Percentiles rank a stretch among this genome's conserved stretches.
phyloP scores from a whole-genome alignment of 371 early-diverging fungal species.

The Mortierella sp. region DNA sequence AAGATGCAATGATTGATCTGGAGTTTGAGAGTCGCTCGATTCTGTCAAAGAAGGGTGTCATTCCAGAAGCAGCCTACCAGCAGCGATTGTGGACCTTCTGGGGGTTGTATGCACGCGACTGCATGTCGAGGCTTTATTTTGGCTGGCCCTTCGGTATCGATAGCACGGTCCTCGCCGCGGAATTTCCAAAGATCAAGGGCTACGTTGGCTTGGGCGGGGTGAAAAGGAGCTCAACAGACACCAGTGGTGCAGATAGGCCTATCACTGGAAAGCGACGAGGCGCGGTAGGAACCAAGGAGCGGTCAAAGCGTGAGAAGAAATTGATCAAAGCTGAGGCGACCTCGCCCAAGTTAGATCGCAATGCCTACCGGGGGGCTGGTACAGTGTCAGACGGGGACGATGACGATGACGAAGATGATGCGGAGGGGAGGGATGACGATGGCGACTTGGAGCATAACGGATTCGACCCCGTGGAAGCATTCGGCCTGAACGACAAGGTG shows the following conservation, averaged over 20 bases:
- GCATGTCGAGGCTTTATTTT: conserved; percentile 37
- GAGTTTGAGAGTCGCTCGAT: conserved; percentile 19
- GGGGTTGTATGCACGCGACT: conserved; percentile 33
- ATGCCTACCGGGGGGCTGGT: conserved; percentile 8
- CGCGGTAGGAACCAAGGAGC: conserved; percentile 1
- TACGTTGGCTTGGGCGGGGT: conserved; percentile 32
- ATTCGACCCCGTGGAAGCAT: neutral
- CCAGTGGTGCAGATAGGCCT: neutral
- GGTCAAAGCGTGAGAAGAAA: conserved; percentile 16
- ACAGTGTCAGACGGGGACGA: conserved; percentile 26
- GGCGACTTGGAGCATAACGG: conserved; percentile 14
- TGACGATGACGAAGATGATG: conserved; percentile 29
- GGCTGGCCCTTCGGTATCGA: conserved; percentile 52
- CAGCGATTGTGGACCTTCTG: conserved; percentile 46
- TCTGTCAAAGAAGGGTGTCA: conserved; percentile 16
- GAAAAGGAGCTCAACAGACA: conserved; percentile 9
- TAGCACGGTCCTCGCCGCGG: conserved; percentile 10
- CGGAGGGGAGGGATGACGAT: conserved; percentile 13
- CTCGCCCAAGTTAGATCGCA: conserved; percentile 1
- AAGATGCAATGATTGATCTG: conserved; percentile 15
- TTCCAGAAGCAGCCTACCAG: conserved; percentile 48
- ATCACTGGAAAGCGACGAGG: conserved; percentile 38
- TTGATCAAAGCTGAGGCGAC: conserved; percentile 17
- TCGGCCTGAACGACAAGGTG: neutral
- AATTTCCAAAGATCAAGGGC: conserved; percentile 40